Percentiles rank a stretch among this genome's conserved stretches.
Evolutionary conservation across 2,329 filamentous ascomycete species (phyloP).

Genomic region (Immersiporthe knoxdaviesiana): DNA sequence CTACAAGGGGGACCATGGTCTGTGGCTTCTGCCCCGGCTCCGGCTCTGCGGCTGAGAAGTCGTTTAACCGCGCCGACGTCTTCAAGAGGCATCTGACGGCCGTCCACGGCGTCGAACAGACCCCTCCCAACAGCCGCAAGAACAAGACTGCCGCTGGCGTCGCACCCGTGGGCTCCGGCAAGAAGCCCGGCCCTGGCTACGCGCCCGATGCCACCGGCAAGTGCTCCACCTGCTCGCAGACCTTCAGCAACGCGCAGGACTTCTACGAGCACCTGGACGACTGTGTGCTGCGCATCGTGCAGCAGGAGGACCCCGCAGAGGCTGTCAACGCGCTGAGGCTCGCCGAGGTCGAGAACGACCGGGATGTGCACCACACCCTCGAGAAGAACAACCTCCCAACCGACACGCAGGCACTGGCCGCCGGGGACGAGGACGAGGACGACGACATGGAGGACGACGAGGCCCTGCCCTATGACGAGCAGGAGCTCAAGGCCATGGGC

Average conservation of each 20-base stretch:
- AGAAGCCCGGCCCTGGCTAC: conserved; percentile 69
- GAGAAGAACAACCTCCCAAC: conserved; percentile 65
- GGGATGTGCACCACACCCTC: conserved; percentile 63
- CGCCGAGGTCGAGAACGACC: conserved; percentile 67
- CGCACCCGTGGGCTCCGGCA: conserved; percentile 47
- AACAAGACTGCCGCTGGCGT: conserved; percentile 49
- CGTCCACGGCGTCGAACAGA: conserved; percentile 91
- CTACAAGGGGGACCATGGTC: conserved; percentile 97
- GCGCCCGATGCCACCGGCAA: conserved; percentile 83
- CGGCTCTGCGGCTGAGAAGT: conserved; percentile 88
- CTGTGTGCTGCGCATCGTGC: conserved; percentile 72
- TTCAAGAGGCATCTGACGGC: conserved; percentile 94
- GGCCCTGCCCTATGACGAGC: conserved; percentile 57
- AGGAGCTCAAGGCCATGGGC: conserved; percentile 53
- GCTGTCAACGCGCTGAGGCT: conserved; percentile 70
- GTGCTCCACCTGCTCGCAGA: conserved; percentile 91
- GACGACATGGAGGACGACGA: conserved; percentile 57
- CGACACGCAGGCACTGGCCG: conserved; percentile 38
- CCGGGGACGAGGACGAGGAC: conserved; percentile 50
- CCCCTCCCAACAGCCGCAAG: conserved; percentile 87
- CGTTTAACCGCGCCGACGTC: conserved; percentile 92
- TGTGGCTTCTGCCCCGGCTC: conserved; percentile 92
- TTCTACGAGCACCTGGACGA: conserved; percentile 97
- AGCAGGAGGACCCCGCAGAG: conserved; percentile 71
- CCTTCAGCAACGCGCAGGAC: conserved; percentile 91